Evolutionary conservation across 176 grass and related monocot species (phyloP), one percentile per base, ranked within the genome.

Genomic region (Triticum monococcum): DNA sequence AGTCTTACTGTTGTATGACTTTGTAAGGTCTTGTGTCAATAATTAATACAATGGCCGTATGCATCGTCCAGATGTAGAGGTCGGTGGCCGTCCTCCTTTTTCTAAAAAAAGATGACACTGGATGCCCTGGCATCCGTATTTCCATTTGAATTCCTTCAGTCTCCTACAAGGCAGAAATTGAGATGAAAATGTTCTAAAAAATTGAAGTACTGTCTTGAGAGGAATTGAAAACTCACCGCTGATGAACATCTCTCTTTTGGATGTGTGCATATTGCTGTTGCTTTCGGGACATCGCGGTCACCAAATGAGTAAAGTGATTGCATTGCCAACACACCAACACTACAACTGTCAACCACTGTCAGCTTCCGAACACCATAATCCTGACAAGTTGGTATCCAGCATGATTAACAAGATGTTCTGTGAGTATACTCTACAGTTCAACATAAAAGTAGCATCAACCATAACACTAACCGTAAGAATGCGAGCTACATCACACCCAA

Each of bases 121-220:
- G 92, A 93, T 97, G 95, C 45, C 95, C 95, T 41, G 92, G 95
- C 95, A 97, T 97, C 41, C 89, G 90, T 88, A 97, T 95, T 86
- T 93, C 87, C 75, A 97, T 92, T 68, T 63, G 70, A 82, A 95
- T 81, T 64, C 90, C 95, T 87, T 95, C 75, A 25, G 35, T 88
- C 84, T 93, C 89, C 95, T 97, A 64, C 74, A 92, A 79, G 36
- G 64, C 17, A 83, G 56, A 77, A 40, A 77, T 30, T 75, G 2
- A 85, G 37, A 92, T 71, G 18, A 88, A n/a, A 50, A 61, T 45
- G 12, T 23, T 52, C 9, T 43, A 48, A 52, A 73, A 18, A 37
- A 3, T 57, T 2, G 7, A 80, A 70, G 8, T 52, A 56, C 37
- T 76, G 9, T 43, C 80, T 82, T 36, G 8, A 72, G 46, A 30